These are phyloP conservation scores for Nigrospora oryzae DNA, from an alignment of 2,329 filamentous ascomycete genomes.

Conservation along the genomic window DNA sequence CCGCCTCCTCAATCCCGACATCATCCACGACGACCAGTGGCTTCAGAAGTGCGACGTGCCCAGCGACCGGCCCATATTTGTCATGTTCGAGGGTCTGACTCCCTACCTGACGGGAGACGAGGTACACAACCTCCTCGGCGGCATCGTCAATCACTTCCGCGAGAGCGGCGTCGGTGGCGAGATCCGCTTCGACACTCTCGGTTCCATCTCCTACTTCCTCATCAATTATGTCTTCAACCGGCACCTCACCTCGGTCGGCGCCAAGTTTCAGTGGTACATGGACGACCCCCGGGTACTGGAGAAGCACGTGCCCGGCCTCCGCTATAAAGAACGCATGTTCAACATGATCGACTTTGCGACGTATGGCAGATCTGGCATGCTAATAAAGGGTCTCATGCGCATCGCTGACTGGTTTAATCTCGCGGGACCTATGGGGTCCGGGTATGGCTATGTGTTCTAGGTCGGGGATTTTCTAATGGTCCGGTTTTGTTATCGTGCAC, in stretches of 20 bases:
- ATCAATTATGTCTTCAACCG: neutral
- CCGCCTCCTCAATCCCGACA: neutral
- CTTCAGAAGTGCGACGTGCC: neutral
- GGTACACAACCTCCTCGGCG: neutral
- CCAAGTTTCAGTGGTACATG: neutral
- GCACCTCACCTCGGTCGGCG: neutral
- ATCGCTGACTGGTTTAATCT: neutral
- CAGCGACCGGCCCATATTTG: neutral
- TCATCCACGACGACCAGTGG: neutral
- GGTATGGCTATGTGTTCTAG: neutral
- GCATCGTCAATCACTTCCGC: neutral
- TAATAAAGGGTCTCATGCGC: neutral
- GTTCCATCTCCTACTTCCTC: neutral
- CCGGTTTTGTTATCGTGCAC: too few relatives aligned
- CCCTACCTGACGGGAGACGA: neutral
- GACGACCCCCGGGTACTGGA: neutral
- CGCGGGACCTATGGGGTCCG: neutral
- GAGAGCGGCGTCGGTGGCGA: neutral
- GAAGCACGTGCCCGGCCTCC: neutral
- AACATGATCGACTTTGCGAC: neutral
- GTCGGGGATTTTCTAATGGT: too few relatives aligned
- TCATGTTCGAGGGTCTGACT: slow-evolving; percentile 1
- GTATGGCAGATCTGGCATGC: neutral
- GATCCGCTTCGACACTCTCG: neutral
- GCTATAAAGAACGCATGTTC: neutral